phyloP scores from a whole-genome alignment of 768 basidiomycete genomes.

The Wakefieldia striispora region DNA sequence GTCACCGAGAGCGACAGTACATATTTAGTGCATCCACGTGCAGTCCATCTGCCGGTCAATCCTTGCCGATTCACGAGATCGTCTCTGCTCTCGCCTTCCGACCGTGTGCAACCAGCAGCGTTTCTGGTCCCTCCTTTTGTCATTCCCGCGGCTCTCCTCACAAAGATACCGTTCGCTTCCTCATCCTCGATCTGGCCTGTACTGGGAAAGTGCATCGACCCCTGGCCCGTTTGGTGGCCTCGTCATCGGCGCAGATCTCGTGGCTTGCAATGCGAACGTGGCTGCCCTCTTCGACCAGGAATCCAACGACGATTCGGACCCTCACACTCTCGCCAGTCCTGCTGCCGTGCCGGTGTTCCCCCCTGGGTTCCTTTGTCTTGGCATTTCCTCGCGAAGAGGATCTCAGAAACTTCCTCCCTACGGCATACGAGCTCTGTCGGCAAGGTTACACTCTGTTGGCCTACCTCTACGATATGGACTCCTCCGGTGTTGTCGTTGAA shows the following conservation, averaged over 20 bases:
- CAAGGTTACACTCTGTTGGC: conserved; percentile 30
- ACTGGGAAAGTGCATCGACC: conserved; percentile 19
- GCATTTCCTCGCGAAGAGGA: conserved; percentile 36
- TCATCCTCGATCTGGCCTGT: conserved; percentile 25
- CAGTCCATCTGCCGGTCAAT: conserved; percentile 39
- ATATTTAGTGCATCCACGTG: conserved; percentile 43
- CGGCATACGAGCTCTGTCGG: conserved; percentile 36
- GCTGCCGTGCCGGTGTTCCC: conserved; percentile 1
- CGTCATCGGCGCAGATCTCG: conserved; percentile 23
- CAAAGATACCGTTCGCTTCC: conserved; percentile 14
- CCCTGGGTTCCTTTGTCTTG: conserved; percentile 32
- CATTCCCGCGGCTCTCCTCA: conserved; percentile 33
- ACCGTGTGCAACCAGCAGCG: conserved; percentile 37
- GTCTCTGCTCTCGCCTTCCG: conserved; percentile 31
- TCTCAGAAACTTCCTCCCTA: conserved; percentile 30
- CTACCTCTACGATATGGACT: conserved; percentile 29
- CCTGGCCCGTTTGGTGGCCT: conserved; percentile 39
- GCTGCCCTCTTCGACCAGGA: neutral
- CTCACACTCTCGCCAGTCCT: neutral
- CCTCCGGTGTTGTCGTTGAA: conserved; percentile 5
- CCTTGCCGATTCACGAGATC: conserved; percentile 35
- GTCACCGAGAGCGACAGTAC: conserved; percentile 33
- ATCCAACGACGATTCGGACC: neutral
- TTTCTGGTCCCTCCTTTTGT: conserved; percentile 66
- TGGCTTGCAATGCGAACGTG: neutral